A percentile compares a stretch with the other conserved stretches of the same genome.
Conservation (phyloP, 768 basidiomycete species). For the Boletus sp. region DNA sequence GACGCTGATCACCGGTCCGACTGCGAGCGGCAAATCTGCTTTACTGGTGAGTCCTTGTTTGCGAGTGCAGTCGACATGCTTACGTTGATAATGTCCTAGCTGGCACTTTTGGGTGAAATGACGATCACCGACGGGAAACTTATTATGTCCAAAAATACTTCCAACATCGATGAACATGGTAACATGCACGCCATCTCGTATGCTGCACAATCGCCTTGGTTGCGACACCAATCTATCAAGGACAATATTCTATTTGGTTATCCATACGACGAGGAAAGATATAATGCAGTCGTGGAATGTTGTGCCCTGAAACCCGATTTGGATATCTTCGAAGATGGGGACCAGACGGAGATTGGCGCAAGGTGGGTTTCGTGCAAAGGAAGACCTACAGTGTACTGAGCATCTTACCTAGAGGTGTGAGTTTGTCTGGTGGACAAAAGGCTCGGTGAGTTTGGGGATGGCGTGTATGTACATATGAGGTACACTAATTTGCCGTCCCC, state of each 20-base stretch:
- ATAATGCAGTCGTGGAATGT: conserved; percentile 72
- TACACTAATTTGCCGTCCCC: conserved; percentile 2
- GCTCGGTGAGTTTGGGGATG: conserved; percentile 49
- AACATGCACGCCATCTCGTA: conserved; percentile 65
- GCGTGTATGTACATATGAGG: neutral
- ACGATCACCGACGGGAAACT: conserved; percentile 34
- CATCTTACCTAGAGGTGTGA: conserved; percentile 51
- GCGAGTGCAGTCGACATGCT: neutral
- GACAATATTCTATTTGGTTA: conserved; percentile 82
- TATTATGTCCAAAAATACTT: conserved; percentile 45
- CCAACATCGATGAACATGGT: conserved; percentile 56
- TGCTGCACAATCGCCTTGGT: conserved; percentile 69
- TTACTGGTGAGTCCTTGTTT: conserved; percentile 32
- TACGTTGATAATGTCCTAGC: conserved; percentile 7
- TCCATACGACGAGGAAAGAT: conserved; percentile 66
- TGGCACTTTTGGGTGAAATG: conserved; percentile 41
- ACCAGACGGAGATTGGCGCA: conserved; percentile 79
- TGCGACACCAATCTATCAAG: conserved; percentile 68
- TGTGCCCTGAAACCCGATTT: conserved; percentile 84
- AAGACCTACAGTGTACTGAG: neutral
- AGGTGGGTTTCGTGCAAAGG: conserved; percentile 32
- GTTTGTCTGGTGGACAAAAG: conserved; percentile 80
- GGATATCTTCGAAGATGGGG: conserved; percentile 82
- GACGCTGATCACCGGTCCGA: conserved; percentile 45
- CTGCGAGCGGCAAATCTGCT: conserved; percentile 50